A percentile compares a stretch with the other conserved stretches of the same genome.
Evolutionary conservation across 371 early-diverging fungal genomes (phyloP).

Genomic region (Mortierella sp.): DNA sequence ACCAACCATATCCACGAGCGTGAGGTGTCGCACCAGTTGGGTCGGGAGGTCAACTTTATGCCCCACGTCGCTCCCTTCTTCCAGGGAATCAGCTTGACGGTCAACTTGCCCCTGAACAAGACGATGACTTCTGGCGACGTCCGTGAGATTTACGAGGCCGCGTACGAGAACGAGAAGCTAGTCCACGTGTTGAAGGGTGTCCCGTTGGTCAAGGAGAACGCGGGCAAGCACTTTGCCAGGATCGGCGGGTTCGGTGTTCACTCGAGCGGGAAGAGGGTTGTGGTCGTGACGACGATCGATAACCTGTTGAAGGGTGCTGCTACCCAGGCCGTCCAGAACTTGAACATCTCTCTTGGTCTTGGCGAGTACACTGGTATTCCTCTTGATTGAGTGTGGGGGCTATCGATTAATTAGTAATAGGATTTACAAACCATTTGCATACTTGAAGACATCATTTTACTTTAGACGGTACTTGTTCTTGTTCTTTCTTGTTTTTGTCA

Average conservation of each 20-base stretch:
- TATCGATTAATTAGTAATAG: too few species aligned
- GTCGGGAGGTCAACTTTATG: slow-evolving; percentile 76
- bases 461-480: too few species aligned
- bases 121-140: slow-evolving; percentile 76
- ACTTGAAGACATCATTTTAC: too few species aligned
- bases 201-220: slow-evolving; percentile 91
- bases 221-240: slow-evolving; percentile 86
- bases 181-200: slow-evolving; percentile 81
- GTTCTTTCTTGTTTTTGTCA: too few species aligned
- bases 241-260: slow-evolving; percentile 94
- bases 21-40: slow-evolving; percentile 88
- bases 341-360: slow-evolving; percentile 81
- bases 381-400: too few species aligned
- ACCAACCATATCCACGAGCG: slow-evolving; percentile 97
- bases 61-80: slow-evolving; percentile 96
- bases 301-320: slow-evolving; percentile 97
- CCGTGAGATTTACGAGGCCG: slow-evolving; percentile 74
- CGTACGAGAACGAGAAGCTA: slow-evolving; percentile 84
- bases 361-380: slow-evolving; percentile 91
- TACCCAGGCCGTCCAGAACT: slow-evolving; percentile 95
- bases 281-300: slow-evolving; percentile 94
- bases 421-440: too few species aligned
- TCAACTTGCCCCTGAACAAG: slow-evolving; percentile 85
- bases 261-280: slow-evolving; percentile 83
- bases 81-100: slow-evolving; percentile 93